Conservation (phyloP, 2,329 filamentous ascomycete species). For the Calcarisporium arbuscula region DNA sequence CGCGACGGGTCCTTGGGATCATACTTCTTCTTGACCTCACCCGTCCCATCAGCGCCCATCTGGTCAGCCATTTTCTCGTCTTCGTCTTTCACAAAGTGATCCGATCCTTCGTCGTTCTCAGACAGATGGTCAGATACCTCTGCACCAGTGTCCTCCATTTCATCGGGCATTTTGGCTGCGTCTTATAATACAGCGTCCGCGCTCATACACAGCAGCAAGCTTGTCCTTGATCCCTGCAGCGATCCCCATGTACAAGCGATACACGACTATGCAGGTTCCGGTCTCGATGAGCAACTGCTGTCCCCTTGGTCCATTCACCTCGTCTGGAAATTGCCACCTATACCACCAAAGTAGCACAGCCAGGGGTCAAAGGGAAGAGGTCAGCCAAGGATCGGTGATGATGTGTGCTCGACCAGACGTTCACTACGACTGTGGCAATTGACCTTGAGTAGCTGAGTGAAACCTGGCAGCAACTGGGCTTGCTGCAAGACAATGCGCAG, state of each 20-base stretch:
- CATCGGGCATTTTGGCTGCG: constrained; percentile 48
- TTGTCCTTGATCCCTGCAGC: constrained; percentile 4
- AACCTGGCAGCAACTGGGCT: too few relatives aligned
- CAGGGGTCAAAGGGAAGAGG: constrained; percentile 8
- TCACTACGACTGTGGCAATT: too few relatives aligned
- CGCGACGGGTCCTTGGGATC: constrained; percentile 85
- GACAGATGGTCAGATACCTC: constrained; percentile 54
- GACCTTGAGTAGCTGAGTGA: too few relatives aligned
- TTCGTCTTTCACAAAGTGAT: constrained; percentile 37
- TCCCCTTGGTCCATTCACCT: constrained; percentile 19
- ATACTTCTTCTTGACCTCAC: constrained; percentile 59
- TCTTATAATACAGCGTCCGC: constrained; percentile 35
- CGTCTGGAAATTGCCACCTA: constrained; percentile 27
- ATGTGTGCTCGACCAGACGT: too few relatives aligned
- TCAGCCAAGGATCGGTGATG: not conserved
- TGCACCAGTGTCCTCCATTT: constrained; percentile 45
- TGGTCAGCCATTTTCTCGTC: constrained; percentile 49
- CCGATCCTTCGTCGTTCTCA: constrained; percentile 53
- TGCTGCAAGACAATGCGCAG: not conserved
- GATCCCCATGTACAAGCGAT: constrained; percentile 17
- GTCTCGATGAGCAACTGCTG: constrained; percentile 18
- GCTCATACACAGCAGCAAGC: constrained; percentile 17
- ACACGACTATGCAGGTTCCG: constrained; percentile 26
- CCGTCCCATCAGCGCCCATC: constrained; percentile 38
- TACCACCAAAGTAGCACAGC: constrained; percentile 24